Conservation (phyloP, 805 yeast genomes). For the Wilhelminamyces savonicus region DNA sequence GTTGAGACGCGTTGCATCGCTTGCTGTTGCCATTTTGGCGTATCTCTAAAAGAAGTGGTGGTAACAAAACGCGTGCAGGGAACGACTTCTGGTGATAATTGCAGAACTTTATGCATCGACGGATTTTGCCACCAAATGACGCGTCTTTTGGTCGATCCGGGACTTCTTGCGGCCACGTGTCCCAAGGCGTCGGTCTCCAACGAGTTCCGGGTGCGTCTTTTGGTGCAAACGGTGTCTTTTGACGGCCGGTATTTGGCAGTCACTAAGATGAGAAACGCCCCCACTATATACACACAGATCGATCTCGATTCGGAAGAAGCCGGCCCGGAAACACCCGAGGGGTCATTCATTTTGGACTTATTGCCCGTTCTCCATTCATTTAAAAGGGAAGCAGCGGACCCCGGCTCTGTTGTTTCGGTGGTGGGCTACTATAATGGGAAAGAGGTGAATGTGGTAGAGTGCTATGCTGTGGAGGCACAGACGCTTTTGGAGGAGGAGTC, state of each 20-base stretch:
- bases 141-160: conserved; percentile 3
- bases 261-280: conserved; percentile 12
- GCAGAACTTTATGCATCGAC: no score
- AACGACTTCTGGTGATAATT: no score
- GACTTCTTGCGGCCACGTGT: not conserved
- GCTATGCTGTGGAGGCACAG: conserved; percentile 12
- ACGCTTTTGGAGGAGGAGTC: conserved; percentile 6
- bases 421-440: conserved; percentile 27
- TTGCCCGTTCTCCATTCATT: not conserved
- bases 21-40: no score
- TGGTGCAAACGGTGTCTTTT: conserved; percentile 22
- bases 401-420: conserved; percentile 22
- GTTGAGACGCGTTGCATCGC: no score
- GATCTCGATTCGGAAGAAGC: conserved; percentile 5
- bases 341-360: not conserved
- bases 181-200: conserved; percentile 17
- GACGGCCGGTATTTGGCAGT: conserved; percentile 8
- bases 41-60: no score
- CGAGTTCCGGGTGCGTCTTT: conserved; percentile 16
- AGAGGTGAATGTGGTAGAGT: conserved; percentile 14
- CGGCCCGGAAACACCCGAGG: not conserved
- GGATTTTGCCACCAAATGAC: no score
- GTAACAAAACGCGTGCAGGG: no score
- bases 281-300: conserved; percentile 6
- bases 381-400: not conserved